Conservation (phyloP, 108 stramenopile species). For the Nitzschia putrida region DNA sequence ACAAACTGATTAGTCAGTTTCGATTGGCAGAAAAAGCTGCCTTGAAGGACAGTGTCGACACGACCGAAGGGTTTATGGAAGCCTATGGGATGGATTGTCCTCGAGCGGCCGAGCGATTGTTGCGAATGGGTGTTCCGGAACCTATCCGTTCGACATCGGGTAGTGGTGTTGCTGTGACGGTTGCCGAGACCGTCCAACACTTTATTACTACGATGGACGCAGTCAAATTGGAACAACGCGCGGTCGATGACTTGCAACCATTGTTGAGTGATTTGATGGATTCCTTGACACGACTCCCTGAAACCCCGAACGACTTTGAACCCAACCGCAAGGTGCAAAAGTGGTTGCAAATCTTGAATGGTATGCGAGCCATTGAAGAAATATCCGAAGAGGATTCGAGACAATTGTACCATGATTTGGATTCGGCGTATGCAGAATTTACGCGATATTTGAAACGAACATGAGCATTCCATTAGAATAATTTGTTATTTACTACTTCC, state of each 20-base stretch:
- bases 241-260: constrained; percentile 97
- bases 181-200: constrained; percentile 89
- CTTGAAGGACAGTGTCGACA: constrained; percentile 40
- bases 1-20: constrained; percentile 94
- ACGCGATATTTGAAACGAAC: constrained; percentile 64
- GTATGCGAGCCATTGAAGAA: constrained; percentile 91
- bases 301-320: constrained; percentile 88
- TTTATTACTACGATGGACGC: constrained; percentile 99
- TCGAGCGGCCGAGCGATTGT: constrained; percentile 86
- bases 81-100: constrained; percentile 96
- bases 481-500: no score
- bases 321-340: constrained; percentile 81
- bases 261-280: constrained; percentile 90
- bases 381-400: constrained; percentile 92
- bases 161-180: constrained; percentile 75
- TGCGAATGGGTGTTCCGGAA: constrained; percentile 92
- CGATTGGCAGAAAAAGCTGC: constrained; percentile 87
- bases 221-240: constrained; percentile 91
- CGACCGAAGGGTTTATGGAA: constrained; percentile 79
- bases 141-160: constrained; percentile 62
- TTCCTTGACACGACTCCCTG: constrained; percentile 76
- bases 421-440: constrained; percentile 86
- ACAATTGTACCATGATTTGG: constrained; percentile 91
- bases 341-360: constrained; percentile 93
- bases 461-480: neutral